These are phyloP conservation scores for Neocucurbitaria cava DNA, from an alignment of 2,329 filamentous ascomycete genomes.

Conservation along the genomic window DNA sequence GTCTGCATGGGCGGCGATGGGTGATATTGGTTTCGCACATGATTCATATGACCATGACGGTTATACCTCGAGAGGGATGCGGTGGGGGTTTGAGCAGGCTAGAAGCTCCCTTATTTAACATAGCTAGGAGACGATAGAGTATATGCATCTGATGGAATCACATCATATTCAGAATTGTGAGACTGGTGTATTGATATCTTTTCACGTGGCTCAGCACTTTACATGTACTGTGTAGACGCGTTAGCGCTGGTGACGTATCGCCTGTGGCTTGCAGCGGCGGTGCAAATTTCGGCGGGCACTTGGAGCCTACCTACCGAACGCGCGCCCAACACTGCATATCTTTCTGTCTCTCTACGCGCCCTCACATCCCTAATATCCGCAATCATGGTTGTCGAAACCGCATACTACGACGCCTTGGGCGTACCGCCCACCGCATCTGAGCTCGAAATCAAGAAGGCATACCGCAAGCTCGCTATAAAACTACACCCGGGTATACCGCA, in stretches of 20 bases:
- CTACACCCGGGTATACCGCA: conserved; percentile 76
- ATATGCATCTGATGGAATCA: conserved; percentile 3
- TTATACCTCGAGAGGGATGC: conserved; percentile 31
- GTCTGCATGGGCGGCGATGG: conserved; percentile 48
- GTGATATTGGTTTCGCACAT: conserved; percentile 40
- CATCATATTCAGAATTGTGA: neutral
- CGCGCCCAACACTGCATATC: conserved; percentile 24
- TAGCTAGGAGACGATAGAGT: conserved; percentile 30
- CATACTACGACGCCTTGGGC: conserved; percentile 86
- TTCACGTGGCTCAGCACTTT: neutral
- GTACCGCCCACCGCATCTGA: conserved; percentile 85
- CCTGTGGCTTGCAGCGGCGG: conserved; percentile 18
- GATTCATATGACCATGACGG: conserved; percentile 34
- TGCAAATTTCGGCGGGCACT: conserved; percentile 22
- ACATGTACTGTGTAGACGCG: too few species aligned
- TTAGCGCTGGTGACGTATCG: conserved; percentile 28
- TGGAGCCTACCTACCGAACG: conserved; percentile 14
- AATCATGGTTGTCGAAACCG: conserved; percentile 83
- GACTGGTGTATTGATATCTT: neutral
- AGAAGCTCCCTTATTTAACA: conserved; percentile 39
- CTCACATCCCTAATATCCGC: conserved; percentile 6
- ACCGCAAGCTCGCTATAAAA: conserved; percentile 88
- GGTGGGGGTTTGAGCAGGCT: conserved; percentile 32
- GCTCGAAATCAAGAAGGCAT: conserved; percentile 96
- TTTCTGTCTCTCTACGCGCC: conserved; percentile 8